A percentile compares a stretch with the other conserved stretches of the same genome.
phyloP scores from a whole-genome alignment of 768 basidiomycete species.

The Auricularia sp. region DNA sequence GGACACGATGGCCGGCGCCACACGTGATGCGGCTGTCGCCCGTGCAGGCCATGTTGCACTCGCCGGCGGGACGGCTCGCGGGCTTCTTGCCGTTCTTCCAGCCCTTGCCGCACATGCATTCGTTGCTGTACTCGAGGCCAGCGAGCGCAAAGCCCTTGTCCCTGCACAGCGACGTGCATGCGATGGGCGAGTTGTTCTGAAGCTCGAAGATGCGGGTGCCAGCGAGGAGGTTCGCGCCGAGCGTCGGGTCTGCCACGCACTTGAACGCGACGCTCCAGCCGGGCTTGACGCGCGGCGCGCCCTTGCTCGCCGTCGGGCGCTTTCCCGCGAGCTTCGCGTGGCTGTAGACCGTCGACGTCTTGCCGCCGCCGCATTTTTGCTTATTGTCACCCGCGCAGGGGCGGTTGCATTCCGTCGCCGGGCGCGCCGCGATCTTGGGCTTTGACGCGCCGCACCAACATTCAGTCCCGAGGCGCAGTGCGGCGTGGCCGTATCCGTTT shows the following conservation, averaged over 20 bases:
- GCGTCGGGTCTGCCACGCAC: not conserved
- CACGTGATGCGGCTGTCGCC: not conserved
- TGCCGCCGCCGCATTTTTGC: not conserved
- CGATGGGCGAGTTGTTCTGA: not conserved
- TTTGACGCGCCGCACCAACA: not conserved
- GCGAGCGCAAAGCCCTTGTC: not conserved
- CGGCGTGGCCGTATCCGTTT: no score
- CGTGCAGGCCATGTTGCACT: conserved; percentile 1
- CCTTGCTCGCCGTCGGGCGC: not conserved
- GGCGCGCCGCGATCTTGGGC: not conserved
- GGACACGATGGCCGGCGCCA: not conserved
- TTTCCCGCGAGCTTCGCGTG: not conserved
- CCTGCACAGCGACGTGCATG: not conserved
- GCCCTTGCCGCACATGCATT: not conserved
- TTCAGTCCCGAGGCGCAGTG: not conserved
- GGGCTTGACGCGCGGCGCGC: not conserved
- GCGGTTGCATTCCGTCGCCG: not conserved
- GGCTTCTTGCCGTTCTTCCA: not conserved
- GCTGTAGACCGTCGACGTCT: not conserved
- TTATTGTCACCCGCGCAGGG: not conserved
- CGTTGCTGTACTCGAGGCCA: not conserved
- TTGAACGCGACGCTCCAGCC: conserved; percentile 2
- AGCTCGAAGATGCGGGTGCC: not conserved
- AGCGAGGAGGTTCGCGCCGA: not conserved
- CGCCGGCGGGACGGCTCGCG: not conserved